A percentile compares a stretch with the other conserved stretches of the same genome.
These are phyloP conservation scores for Talaromyces verruculosus DNA, from an alignment of 2,329 filamentous ascomycete genomes.

Conservation along the genomic window DNA sequence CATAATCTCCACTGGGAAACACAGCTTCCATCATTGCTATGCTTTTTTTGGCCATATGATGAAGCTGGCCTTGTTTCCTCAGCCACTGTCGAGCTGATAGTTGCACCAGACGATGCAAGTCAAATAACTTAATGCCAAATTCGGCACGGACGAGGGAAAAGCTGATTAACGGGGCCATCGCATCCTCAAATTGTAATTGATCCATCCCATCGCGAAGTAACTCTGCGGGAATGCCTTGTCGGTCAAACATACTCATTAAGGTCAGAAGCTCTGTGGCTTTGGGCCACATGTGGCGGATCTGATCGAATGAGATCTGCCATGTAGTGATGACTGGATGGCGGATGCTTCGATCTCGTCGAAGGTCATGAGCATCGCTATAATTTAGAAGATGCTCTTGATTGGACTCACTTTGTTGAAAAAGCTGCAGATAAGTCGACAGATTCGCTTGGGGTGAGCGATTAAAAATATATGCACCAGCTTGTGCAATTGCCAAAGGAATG, in stretches of 20 bases:
- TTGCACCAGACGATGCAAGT: conserved; percentile 34
- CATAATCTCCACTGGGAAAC: conserved; percentile 27
- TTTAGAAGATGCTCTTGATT: neutral
- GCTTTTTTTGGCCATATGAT: conserved; percentile 5
- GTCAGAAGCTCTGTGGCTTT: conserved; percentile 30
- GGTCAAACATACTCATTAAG: conserved; percentile 33
- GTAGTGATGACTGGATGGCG: conserved; percentile 33
- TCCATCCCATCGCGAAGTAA: conserved; percentile 11
- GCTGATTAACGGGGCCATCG: conserved; percentile 23
- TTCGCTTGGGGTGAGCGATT: conserved; percentile 14
- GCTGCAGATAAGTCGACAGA: conserved; percentile 15
- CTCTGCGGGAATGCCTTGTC: conserved; percentile 29
- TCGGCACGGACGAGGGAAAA: conserved; percentile 27
- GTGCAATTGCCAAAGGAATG: conserved; percentile 34
- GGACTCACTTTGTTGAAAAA: conserved; percentile 11
- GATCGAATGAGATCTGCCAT: conserved; percentile 37
- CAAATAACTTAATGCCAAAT: conserved; percentile 20
- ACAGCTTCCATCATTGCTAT: conserved; percentile 18
- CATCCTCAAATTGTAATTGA: conserved; percentile 26
- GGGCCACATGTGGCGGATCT: conserved; percentile 26
- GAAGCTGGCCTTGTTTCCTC: conserved; percentile 25
- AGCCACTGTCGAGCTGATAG: conserved; percentile 30
- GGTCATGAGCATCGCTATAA: neutral
- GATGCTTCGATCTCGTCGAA: conserved; percentile 29
- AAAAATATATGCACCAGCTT: conserved; percentile 35